A percentile compares a stretch with the other conserved stretches of the same genome.
Evolutionary conservation across 2,329 filamentous ascomycete species (phyloP).

Genomic region (Aureobasidium sp.): DNA sequence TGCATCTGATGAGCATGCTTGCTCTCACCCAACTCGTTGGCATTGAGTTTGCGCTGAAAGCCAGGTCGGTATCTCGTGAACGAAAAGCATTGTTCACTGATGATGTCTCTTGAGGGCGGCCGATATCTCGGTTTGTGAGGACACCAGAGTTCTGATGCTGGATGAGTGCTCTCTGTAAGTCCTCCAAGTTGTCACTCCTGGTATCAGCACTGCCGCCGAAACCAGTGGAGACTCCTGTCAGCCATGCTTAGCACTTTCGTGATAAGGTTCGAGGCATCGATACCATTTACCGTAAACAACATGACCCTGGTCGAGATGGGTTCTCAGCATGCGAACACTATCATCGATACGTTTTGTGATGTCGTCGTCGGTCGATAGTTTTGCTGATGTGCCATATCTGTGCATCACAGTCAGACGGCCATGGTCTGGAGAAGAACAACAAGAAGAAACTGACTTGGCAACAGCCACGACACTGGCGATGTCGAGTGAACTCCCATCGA

Average conservation of each 20-base stretch:
- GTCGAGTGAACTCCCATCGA: background rate
- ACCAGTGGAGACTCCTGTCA: constrained; percentile 45
- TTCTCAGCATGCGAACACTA: background rate
- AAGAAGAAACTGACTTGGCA: background rate
- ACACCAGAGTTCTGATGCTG: constrained; percentile 47
- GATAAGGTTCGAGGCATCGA: too few species aligned
- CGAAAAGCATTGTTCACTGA: constrained; percentile 15
- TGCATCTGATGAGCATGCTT: constrained; percentile 47
- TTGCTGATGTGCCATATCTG: constrained; percentile 5
- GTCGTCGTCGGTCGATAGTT: background rate
- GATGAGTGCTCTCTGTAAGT: constrained; percentile 48
- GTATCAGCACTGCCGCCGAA: constrained; percentile 58
- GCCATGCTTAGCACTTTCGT: background rate
- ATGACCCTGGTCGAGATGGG: background rate
- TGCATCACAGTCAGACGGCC: background rate
- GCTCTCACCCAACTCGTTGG: constrained; percentile 46
- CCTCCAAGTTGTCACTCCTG: constrained; percentile 41
- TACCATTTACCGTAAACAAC: background rate
- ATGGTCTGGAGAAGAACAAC: background rate
- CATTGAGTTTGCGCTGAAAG: constrained; percentile 25
- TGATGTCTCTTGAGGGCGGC: constrained; percentile 13
- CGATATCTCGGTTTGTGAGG: constrained; percentile 25
- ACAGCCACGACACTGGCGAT: constrained; percentile 9
- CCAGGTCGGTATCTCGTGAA: constrained; percentile 4
- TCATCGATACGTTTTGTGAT: background rate